These are phyloP conservation scores for Inga oerstediana DNA, from an alignment of 306 rosid species.

Conservation along the genomic window DNA sequence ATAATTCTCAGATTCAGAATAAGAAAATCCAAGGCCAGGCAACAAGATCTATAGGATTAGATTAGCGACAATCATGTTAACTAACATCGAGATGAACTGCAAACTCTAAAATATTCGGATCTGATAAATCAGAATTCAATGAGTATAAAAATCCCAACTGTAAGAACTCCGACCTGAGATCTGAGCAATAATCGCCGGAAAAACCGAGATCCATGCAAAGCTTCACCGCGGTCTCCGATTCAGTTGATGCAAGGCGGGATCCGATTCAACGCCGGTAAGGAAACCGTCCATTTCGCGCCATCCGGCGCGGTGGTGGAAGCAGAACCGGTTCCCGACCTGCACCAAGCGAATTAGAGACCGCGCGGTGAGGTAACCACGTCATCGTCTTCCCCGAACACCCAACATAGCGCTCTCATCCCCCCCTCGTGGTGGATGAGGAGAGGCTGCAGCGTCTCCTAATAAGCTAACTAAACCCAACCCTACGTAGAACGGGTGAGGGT, in stretches of 20 bases:
- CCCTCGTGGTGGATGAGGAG: neutral
- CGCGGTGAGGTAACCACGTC: slow-evolving; percentile 51
- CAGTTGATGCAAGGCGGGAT: slow-evolving; percentile 99
- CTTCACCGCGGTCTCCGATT: slow-evolving; percentile 88
- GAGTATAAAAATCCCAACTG: neutral
- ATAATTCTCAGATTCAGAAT: slow-evolving; percentile 30
- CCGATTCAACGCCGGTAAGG: slow-evolving; percentile 42
- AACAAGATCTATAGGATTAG: slow-evolving; percentile 35
- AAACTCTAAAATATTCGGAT: slow-evolving; percentile 38
- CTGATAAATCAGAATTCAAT: slow-evolving; percentile 33
- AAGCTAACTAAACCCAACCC: slow-evolving; percentile 26
- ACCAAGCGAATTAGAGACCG: slow-evolving; percentile 99
- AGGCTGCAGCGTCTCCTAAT: neutral
- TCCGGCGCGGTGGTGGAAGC: neutral
- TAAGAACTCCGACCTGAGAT: slow-evolving; percentile 43
- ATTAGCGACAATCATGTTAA: slow-evolving; percentile 11
- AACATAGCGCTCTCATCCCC: neutral
- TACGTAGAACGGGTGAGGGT: slow-evolving; percentile 26
- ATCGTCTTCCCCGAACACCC: slow-evolving; percentile 22
- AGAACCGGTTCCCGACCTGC: slow-evolving; percentile 99
- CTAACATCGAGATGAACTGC: neutral
- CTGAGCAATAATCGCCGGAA: slow-evolving; percentile 27
- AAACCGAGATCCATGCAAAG: slow-evolving; percentile 40
- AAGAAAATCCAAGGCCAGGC: neutral
- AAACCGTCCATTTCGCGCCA: slow-evolving; percentile 24